Percentiles rank a stretch among this genome's conserved stretches.
Evolutionary conservation across 345 rosid species (phyloP).

Genomic region (Aethionema arabicum): DNA sequence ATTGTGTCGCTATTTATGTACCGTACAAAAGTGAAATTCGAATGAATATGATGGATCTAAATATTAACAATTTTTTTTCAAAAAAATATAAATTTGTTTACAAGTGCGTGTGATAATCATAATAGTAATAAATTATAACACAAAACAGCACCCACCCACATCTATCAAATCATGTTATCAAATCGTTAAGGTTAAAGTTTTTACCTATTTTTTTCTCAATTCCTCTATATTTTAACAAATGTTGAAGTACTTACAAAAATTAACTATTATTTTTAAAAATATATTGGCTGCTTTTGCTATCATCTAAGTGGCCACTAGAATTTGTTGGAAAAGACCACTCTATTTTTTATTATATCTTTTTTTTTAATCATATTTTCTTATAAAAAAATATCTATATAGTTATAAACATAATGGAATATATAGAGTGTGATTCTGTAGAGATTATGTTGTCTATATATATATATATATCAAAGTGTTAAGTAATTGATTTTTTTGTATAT

Average conservation of each 20-base stretch:
- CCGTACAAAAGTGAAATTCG: too few relatives aligned
- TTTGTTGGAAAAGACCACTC: constrained; percentile 31
- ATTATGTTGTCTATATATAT: too few relatives aligned
- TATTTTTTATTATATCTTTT: background rate
- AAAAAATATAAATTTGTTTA: background rate
- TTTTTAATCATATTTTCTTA: too few relatives aligned
- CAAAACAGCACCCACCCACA: constrained; percentile 48
- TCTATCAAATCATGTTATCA: constrained; percentile 56
- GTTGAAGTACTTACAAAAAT: constrained; percentile 16
- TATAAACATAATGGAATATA: too few relatives aligned
- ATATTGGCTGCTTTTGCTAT: constrained; percentile 26
- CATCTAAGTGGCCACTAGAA: constrained; percentile 33
- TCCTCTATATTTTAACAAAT: constrained; percentile 23
- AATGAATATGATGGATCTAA: too few relatives aligned
- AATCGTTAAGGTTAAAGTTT: constrained; percentile 33
- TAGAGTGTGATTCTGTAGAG: too few relatives aligned
- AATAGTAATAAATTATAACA: constrained; percentile 9
- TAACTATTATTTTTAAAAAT: background rate
- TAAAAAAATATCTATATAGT: too few relatives aligned
- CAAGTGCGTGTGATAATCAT: too few relatives aligned
- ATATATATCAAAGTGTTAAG: too few relatives aligned
- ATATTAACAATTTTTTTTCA: too few relatives aligned
- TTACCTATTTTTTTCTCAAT: background rate
- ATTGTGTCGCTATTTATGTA: too few relatives aligned
- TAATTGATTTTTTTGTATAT: too few relatives aligned